These are phyloP conservation scores for Xenosphaeropsis pyriputrescens DNA, from an alignment of 2,329 filamentous ascomycete genomes.

Conservation along the genomic window DNA sequence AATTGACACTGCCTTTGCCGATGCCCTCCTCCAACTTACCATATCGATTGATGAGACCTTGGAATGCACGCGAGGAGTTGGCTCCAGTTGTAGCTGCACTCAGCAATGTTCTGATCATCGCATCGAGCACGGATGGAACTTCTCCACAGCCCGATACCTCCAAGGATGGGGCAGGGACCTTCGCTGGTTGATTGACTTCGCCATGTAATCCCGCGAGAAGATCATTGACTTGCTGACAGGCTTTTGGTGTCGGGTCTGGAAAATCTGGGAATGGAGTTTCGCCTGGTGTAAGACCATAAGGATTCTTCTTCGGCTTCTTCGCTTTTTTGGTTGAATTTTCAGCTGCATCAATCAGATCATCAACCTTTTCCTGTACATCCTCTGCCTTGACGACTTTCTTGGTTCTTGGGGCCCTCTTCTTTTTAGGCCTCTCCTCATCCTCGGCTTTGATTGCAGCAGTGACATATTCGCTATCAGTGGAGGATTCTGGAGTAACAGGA, in stretches of 20 bases:
- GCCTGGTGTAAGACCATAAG: constrained; percentile 38
- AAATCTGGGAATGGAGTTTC: constrained; percentile 55
- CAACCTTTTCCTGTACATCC: constrained; percentile 5
- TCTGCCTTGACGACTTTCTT: constrained; percentile 3
- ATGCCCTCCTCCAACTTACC: constrained; percentile 46
- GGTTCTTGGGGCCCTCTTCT: background rate
- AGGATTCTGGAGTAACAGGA: background rate
- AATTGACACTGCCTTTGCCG: constrained; percentile 60
- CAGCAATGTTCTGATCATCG: constrained; percentile 34
- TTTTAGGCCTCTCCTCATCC: background rate
- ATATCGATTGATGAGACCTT: constrained; percentile 47
- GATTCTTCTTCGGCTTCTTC: constrained; percentile 18
- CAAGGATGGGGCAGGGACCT: constrained; percentile 54
- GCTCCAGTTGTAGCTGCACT: constrained; percentile 33
- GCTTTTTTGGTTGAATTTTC: constrained; percentile 5
- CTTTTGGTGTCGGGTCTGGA: constrained; percentile 45
- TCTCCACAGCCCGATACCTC: constrained; percentile 54
- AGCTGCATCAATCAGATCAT: constrained; percentile 1
- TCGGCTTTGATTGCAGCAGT: background rate
- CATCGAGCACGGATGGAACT: constrained; percentile 38
- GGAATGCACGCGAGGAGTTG: constrained; percentile 48
- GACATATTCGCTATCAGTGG: background rate
- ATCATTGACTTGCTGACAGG: constrained; percentile 54
- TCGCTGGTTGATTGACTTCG: constrained; percentile 45
- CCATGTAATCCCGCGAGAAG: constrained; percentile 55